Evolutionary conservation across 345 rosid genomes (phyloP).

Genomic region (Eutrema yunnanense): DNA sequence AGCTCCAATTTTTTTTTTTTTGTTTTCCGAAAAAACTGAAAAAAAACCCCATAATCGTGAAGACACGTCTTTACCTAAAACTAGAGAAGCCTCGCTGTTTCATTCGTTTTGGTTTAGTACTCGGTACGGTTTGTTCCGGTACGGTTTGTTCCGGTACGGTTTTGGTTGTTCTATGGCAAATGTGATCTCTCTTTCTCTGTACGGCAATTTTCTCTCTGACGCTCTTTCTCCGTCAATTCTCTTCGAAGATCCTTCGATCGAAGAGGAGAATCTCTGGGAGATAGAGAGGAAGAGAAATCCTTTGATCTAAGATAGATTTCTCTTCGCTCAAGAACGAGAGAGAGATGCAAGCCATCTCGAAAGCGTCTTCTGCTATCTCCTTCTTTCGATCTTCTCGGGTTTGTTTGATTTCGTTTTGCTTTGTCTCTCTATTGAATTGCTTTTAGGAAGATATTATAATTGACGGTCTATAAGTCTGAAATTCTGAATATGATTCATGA

Average conservation of each 20-base stretch:
- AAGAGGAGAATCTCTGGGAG: neutral
- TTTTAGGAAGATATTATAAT: neutral
- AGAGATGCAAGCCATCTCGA: constrained; percentile 59
- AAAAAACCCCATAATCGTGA: neutral
- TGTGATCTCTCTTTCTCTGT: neutral
- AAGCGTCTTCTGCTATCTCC: constrained; percentile 71
- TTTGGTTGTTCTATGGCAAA: neutral
- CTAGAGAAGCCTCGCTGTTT: neutral
- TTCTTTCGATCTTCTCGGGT: constrained; percentile 66
- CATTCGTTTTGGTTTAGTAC: neutral
- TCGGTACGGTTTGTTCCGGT: neutral
- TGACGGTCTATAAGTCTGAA: neutral
- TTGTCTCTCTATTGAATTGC: neutral
- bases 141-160: neutral
- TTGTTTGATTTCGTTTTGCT: neutral
- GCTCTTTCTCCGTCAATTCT: constrained; percentile 14
- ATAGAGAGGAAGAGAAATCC: neutral
- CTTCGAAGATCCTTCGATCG: constrained; percentile 12
- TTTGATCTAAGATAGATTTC: neutral
- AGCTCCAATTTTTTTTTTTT: no score
- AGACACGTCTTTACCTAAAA: neutral
- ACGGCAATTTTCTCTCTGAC: neutral
- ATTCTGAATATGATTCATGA: neutral
- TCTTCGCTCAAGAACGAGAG: neutral
- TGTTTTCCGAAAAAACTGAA: no score